Evolutionary conservation across 2,329 filamentous ascomycete species (phyloP), one percentile per base, ranked within the genome.

Genomic region (Sordariomycetes sp.): DNA sequence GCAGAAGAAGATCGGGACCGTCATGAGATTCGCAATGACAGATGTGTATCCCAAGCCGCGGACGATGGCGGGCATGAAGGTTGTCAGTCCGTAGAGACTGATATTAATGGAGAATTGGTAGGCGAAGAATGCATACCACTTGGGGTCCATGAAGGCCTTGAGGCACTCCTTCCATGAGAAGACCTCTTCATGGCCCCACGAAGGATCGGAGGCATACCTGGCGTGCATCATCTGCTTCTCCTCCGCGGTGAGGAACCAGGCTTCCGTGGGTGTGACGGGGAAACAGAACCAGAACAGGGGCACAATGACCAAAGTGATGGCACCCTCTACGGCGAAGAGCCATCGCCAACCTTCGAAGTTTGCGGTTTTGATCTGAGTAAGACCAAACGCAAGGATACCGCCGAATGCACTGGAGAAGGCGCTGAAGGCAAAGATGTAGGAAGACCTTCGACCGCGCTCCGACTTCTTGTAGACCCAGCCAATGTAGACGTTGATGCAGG

Each of bases 361-460:
- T 15, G 38, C 39, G 6, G 48, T 50, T 7, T 53, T 46, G 21
- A 53, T 54, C 25, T 54, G 50, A 8, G 60, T 58, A 16, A 61
- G 54, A 6, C 51, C 61, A 16, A 53, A 57, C 4, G 59, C 60
- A 8, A 66, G 55, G n/a, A 66, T 46, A n/a, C 61, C 61, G 4
- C 57, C 57, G 36, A 64, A 63, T 6, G 57, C 54, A 19, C 54
- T 57, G 21, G 61, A 54, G 10, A 64, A 42, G 14, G 57, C 55
- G 36, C 58, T 61, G 19, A 57, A 57, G 4, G 53, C 53, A 30
- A 61, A 65, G 21, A 65, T 48, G 24, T 64, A 50, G 23, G 58
- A 55, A 11, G 52, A 46, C 19, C 61, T 29, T 17, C 42, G 37
- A 3, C 39, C 39, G 25, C 39, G 35, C 25, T 44, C 42, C 5